Base-by-base conservation (phyloP, 2,329 filamentous ascomycete species). In the Knufia fluminis region DNA sequence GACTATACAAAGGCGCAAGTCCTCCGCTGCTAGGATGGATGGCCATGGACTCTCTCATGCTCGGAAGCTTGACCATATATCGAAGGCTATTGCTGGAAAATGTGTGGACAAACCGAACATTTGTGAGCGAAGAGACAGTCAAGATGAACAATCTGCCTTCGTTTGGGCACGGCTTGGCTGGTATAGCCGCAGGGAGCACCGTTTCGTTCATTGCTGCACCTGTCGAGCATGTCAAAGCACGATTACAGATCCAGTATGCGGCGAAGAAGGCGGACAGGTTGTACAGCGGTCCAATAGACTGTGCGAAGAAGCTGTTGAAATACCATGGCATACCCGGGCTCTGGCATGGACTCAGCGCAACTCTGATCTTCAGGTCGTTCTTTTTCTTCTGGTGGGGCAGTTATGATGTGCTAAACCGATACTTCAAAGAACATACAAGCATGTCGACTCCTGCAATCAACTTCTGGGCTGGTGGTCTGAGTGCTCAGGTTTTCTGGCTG, bases 321-420 rank as follows among this genome's bases (percentile, higher is more conserved):
- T 61, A 65, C 45, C 88, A 97, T 65, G 91, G 92, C 40, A 60
- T 96, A 2, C 64, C 68, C 19, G 92, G 91, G 31, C 66, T 98
- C 6, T 98, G 91, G 67, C 89, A 88, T 63, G 92, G 92, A 0
- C 76, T 98, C 10, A 73, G 69, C 32, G 86, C 92, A 1, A 97
- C 92, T 0, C 72, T 97, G 43, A 68, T 97, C 42, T 97, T 97
- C 71, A 79, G 92, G 16, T 80, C 82, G 12, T 94, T 91, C 71
- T 98, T 98, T 75, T 96, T 95, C 76, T 92, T 84, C 72, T 97
- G 90, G 90, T 98, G 92, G 92, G 82, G 83, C n/a, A 85, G 82
- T 52, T 98, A 98, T 71, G 91, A 96, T 61, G 59, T 95, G 24
- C 77, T 97, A 58, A 86, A 86, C 3, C 75, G 79, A 19, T 69